These are phyloP conservation scores for Kwoniella sp. DNA, from an alignment of 768 basidiomycete species.

Conservation along the genomic window DNA sequence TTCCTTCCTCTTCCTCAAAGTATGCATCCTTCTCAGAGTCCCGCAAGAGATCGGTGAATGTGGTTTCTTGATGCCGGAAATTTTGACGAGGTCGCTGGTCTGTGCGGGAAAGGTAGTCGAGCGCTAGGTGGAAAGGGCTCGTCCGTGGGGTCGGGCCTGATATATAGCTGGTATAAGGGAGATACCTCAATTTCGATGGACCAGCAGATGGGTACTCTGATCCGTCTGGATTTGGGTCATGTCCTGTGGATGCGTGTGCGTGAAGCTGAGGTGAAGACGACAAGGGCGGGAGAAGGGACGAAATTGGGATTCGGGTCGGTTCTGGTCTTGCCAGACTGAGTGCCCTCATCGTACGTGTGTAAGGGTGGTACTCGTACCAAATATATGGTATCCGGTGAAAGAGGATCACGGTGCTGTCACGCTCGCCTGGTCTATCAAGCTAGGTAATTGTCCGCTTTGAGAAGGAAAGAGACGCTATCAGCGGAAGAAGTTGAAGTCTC, in stretches of 20 bases:
- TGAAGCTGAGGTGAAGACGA: conserved; percentile 2
- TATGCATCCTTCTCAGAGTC: not conserved
- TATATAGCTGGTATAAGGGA: not conserved
- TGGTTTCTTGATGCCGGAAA: not conserved
- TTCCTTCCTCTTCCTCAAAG: not conserved
- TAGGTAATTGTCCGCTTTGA: too few species aligned
- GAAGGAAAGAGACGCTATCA: too few species aligned
- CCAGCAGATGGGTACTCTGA: too few species aligned
- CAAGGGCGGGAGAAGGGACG: conserved; percentile 8
- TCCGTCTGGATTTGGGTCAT: not conserved
- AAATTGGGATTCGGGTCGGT: conserved; percentile 12
- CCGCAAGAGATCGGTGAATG: not conserved
- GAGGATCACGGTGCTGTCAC: too few species aligned
- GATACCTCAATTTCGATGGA: not conserved
- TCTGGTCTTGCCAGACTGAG: not conserved
- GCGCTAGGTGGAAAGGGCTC: conserved; percentile 35
- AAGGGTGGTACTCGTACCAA: too few species aligned
- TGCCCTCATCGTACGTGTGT: not conserved
- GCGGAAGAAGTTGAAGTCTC: too few species aligned
- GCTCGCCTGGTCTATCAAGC: too few species aligned
- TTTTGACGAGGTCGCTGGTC: too few species aligned
- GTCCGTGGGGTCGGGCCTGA: conserved; percentile 7
- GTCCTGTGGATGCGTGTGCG: not conserved
- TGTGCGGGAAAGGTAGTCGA: conserved; percentile 31
- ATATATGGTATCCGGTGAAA: too few species aligned